Percentiles rank a stretch among this genome's conserved stretches.
These are phyloP conservation scores for Penicillium aurantiogriseum DNA, from an alignment of 2,329 filamentous ascomycete species.

Conservation along the genomic window DNA sequence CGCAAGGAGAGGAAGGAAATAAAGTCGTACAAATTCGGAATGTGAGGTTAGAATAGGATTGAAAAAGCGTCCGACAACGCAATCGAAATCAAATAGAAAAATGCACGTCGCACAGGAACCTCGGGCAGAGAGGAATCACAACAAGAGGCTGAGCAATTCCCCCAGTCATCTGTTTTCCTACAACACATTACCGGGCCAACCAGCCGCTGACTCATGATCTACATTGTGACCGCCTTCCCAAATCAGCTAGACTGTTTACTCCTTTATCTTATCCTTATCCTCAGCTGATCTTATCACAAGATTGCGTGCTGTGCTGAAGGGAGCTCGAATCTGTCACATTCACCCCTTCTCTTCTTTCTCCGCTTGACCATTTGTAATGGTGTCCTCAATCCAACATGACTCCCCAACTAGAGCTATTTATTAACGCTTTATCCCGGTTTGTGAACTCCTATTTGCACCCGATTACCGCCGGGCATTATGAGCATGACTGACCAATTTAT, in stretches of 20 bases:
- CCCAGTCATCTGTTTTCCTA: constrained; percentile 41
- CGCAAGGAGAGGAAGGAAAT: constrained; percentile 2
- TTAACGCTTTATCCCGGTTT: constrained; percentile 46
- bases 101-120: constrained; percentile 14
- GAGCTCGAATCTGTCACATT: neutral
- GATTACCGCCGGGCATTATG: neutral
- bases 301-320: neutral
- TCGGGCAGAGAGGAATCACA: constrained; percentile 17
- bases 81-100: constrained; percentile 10
- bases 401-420: constrained; percentile 36
- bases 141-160: constrained; percentile 24
- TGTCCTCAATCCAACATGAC: constrained; percentile 20
- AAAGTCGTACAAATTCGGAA: constrained; percentile 13
- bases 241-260: neutral
- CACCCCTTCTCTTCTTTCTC: neutral
- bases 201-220: constrained; percentile 26
- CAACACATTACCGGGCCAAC: constrained; percentile 44
- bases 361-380: constrained; percentile 6
- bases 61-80: constrained; percentile 9
- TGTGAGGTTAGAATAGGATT: constrained; percentile 6
- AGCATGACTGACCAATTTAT: constrained; percentile 31
- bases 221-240: constrained; percentile 24
- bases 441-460: neutral
- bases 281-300: constrained; percentile 29
- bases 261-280: constrained; percentile 10